Conservation (phyloP, 805 yeast genomes). For the Lachancea meyersii region DNA sequence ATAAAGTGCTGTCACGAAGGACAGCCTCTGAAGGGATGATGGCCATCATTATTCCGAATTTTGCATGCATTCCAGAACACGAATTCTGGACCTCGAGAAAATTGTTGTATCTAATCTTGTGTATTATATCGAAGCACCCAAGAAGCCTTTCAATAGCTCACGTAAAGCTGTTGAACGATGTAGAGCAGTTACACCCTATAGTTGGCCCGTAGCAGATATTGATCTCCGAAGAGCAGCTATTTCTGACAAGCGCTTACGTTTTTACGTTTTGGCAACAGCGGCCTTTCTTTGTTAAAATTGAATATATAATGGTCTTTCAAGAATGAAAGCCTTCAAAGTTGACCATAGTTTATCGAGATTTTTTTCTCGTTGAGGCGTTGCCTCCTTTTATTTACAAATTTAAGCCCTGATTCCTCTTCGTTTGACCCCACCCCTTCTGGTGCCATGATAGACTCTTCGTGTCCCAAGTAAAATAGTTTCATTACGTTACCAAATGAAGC, state of each 20-base stretch:
- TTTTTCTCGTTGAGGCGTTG: constrained; percentile 26
- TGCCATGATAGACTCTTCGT: constrained; percentile 60
- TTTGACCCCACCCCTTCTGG: constrained; percentile 41
- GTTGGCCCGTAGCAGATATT: neutral
- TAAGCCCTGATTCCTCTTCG: constrained; percentile 41
- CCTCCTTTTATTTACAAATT: constrained; percentile 48
- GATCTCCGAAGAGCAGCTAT: neutral
- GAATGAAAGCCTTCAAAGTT: neutral
- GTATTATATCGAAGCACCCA: neutral
- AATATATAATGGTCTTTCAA: neutral
- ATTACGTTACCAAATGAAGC: constrained; percentile 68
- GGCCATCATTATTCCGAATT: neutral
- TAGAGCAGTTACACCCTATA: neutral
- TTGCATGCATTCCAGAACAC: neutral
- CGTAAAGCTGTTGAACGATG: neutral
- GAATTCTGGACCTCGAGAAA: neutral
- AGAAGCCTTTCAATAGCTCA: neutral
- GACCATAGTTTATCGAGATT: constrained; percentile 12
- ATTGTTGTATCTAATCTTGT: neutral
- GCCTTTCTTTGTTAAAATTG: neutral
- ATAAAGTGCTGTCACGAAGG: constrained; percentile 75
- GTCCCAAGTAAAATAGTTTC: constrained; percentile 69
- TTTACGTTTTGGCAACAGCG: neutral
- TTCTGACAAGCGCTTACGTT: neutral
- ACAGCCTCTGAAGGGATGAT: constrained; percentile 13